These are phyloP conservation scores for Musa beccarii DNA, from an alignment of 176 grass and related monocot species.

Conservation along the genomic window DNA sequence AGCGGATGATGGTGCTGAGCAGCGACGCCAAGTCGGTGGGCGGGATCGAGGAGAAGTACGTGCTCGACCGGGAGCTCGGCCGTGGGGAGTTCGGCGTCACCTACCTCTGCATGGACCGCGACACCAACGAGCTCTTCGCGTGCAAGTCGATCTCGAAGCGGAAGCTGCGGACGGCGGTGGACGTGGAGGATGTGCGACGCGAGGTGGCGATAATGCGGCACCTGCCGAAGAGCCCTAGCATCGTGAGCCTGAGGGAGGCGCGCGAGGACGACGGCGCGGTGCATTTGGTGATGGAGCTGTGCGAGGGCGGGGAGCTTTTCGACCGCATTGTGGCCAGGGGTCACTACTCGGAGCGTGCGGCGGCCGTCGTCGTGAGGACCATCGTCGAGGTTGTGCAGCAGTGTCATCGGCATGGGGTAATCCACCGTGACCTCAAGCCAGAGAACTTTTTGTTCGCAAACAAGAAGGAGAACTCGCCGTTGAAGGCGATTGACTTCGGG, in stretches of 20 bases:
- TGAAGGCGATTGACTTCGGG: constrained; percentile 91
- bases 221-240: constrained; percentile 62
- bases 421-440: constrained; percentile 90
- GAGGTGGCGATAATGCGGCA: constrained; percentile 97
- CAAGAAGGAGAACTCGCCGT: constrained; percentile 95
- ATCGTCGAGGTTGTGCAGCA: constrained; percentile 96
- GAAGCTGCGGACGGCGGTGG: constrained; percentile 81
- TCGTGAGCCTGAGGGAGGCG: constrained; percentile 68
- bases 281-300: constrained; percentile 98
- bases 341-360: constrained; percentile 85
- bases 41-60: constrained; percentile 81
- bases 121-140: constrained; percentile 62
- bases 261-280: constrained; percentile 87
- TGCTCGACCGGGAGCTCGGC: constrained; percentile 73
- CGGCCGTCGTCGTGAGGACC: constrained; percentile 56
- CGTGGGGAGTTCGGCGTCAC: constrained; percentile 96
- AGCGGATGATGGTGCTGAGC: constrained; percentile 67
- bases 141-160: constrained; percentile 99
- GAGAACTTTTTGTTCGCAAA: constrained; percentile 91
- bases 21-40: constrained; percentile 40
- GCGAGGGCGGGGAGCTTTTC: constrained; percentile 95
- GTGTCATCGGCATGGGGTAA: constrained; percentile 87
- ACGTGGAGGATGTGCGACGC: constrained; percentile 92
- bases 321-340: constrained; percentile 93
- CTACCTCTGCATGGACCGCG: constrained; percentile 86